Evolutionary conservation across 192 early-diverging fungal genomes (phyloP).

Genomic region (Nowakowskiella sp.): DNA sequence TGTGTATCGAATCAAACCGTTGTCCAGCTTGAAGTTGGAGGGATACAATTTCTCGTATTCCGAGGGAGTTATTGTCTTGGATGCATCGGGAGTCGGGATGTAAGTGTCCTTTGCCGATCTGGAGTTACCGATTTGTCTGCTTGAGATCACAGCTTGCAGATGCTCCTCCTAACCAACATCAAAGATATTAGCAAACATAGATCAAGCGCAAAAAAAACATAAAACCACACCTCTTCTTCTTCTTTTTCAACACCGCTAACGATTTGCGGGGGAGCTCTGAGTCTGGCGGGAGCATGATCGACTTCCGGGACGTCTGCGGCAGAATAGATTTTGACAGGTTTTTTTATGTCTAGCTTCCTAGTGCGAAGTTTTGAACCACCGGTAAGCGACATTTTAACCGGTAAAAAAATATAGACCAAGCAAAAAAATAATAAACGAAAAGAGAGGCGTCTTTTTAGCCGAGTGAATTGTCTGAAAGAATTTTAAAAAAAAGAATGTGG

Average conservation of each 20-base stretch:
- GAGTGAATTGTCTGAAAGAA: no score
- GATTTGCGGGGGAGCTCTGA: conserved; percentile 53
- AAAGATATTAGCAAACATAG: conserved; percentile 2
- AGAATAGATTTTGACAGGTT: conserved; percentile 70
- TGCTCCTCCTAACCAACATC: conserved; percentile 74
- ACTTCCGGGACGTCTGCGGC: conserved; percentile 77
- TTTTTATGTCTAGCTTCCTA: conserved; percentile 85
- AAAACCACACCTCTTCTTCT: conserved; percentile 74
- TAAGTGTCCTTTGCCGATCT: conserved; percentile 44
- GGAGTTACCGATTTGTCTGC: no score
- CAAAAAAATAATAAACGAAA: no score
- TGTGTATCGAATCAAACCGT: conserved; percentile 76
- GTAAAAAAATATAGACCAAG: no score
- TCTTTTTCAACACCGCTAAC: conserved; percentile 97
- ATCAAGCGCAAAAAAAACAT: conserved; percentile 9
- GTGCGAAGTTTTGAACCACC: no score
- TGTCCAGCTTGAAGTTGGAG: conserved; percentile 58
- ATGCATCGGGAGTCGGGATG: conserved; percentile 94
- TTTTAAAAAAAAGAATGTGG: no score
- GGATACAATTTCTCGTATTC: conserved; percentile 65
- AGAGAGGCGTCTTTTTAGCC: no score
- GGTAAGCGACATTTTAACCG: no score
- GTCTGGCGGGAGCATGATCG: conserved; percentile 63
- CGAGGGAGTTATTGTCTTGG: conserved; percentile 42
- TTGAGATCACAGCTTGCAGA: conserved; percentile 84